Evolutionary conservation across 2,329 filamentous ascomycete genomes (phyloP), one percentile per base, ranked within the genome.

Genomic region (Sclerotinia minor): DNA sequence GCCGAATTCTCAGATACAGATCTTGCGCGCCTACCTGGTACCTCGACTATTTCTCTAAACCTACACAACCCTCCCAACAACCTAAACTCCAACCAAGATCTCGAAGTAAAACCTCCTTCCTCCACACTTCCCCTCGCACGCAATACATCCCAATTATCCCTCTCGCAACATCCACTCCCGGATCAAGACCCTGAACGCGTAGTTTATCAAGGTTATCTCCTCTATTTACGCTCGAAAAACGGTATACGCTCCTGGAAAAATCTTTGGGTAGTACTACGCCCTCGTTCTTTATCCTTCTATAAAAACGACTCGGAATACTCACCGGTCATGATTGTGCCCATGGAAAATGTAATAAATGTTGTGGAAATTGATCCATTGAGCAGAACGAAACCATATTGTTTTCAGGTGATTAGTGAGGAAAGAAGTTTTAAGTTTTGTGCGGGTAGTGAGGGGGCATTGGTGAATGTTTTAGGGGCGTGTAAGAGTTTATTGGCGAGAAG

Each of bases 161-260:
- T 83, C 64, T 78, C 82, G 72, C 80, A 81, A 13, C 32, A 26
- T 5, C 55, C 65, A 9, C 52, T 59, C 15, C 59, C 45, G 5
- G 84, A 89, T 66, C 82, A 84, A 67, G 92, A 95, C 71, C 88
- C 90, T 0, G 94, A 97, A 77, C 89, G 94, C 35, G 90, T 98
- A n/a, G 86, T 98, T 55, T 97, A 92, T 85, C 93, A 98, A 77
- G 94, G 94, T 64, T 94, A 92, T 84, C 86, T 98, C 44, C 91
- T 92, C 78, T 88, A 92, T 70, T 85, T 97, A 67, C 92, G 92
- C 74, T 91, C 89, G 70, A 94, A 92, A 75, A 85, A 89, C 29
- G 92, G 93, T 11, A 87, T 99, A 26, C 88, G 91, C 58, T 91
- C 96, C 75, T 99, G 95, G 95, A 97, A 97, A 82, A 90, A 92